phyloP scores from a whole-genome alignment of 176 grass and related monocot species.

The Tuctoria greenei region DNA sequence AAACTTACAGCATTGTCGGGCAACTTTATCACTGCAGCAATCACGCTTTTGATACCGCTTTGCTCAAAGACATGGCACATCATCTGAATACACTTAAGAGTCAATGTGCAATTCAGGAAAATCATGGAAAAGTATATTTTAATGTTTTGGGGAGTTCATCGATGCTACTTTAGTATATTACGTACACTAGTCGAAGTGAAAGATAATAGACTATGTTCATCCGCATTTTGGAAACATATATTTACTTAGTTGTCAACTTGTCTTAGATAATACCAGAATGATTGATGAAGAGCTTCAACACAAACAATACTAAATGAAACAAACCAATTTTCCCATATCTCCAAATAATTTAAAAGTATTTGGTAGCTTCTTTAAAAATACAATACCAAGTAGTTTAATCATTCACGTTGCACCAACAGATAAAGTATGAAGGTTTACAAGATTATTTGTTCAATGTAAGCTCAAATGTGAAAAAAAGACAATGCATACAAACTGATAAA shows the following conservation, averaged over 20 bases:
- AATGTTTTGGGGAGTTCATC: not conserved
- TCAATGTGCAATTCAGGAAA: constrained; percentile 13
- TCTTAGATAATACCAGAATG: not conserved
- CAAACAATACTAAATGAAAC: not conserved
- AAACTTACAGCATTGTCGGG: constrained; percentile 81
- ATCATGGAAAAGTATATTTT: not conserved
- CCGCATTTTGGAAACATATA: not conserved
- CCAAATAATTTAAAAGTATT: constrained; percentile 15
- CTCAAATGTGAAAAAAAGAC: not conserved
- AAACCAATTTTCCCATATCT: not conserved
- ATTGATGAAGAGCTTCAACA: not conserved
- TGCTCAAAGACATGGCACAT: constrained; percentile 83
- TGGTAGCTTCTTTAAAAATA: not conserved
- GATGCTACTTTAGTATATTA: constrained; percentile 17
- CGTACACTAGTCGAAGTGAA: constrained; percentile 3
- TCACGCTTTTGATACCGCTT: constrained; percentile 82
- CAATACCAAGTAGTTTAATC: too few species aligned
- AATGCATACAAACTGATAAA: constrained; percentile 18
- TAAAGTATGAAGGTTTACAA: constrained; percentile 4
- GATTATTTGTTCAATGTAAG: constrained; percentile 15
- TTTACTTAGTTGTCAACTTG: not conserved
- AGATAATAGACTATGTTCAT: constrained; percentile 9
- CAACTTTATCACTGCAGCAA: constrained; percentile 72
- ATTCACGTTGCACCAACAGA: not conserved
- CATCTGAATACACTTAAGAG: constrained; percentile 53